A percentile compares a stretch with the other conserved stretches of the same genome.
Evolutionary conservation across 257 asterid genomes (phyloP).

Genomic region (Cruciata laevipes): DNA sequence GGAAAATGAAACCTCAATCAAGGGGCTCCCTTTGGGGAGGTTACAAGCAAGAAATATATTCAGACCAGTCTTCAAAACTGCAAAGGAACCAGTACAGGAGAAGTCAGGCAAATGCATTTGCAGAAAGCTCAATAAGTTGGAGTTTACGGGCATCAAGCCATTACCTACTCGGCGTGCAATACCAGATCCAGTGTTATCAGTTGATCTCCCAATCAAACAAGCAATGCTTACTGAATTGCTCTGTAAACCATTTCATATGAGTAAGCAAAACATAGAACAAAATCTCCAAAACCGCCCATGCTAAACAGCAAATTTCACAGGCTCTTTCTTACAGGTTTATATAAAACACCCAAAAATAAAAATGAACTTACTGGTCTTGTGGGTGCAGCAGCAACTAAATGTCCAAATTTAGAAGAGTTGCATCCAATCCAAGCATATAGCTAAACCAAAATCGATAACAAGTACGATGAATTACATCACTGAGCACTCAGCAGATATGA

Average conservation of each 20-base stretch:
- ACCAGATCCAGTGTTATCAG: constrained; percentile 79
- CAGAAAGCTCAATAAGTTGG: background rate
- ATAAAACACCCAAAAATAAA: background rate
- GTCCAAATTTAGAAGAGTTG: constrained; percentile 77
- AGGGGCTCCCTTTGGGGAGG: constrained; percentile 74
- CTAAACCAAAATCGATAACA: constrained; percentile 26
- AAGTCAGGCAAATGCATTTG: constrained; percentile 20
- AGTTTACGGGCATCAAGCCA: constrained; percentile 6
- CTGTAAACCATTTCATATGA: constrained; percentile 34
- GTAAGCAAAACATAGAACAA: constrained; percentile 4
- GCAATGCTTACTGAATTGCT: constrained; percentile 54
- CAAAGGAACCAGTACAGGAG: constrained; percentile 10
- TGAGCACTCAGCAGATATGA: background rate
- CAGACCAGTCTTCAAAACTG: constrained; percentile 80
- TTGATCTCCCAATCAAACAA: constrained; percentile 65
- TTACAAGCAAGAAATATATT: constrained; percentile 72
- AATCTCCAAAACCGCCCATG: background rate
- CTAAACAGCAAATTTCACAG: background rate
- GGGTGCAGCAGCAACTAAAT: constrained; percentile 83
- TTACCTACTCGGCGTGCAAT: constrained; percentile 91
- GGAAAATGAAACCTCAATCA: constrained; percentile 60
- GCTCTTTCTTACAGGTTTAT: background rate
- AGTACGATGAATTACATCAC: too few relatives aligned
- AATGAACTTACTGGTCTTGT: constrained; percentile 62
- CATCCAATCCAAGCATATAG: constrained; percentile 91